phyloP scores from a whole-genome alignment of 495 filamentous ascomycete genomes.

The Lepraria neglecta region DNA sequence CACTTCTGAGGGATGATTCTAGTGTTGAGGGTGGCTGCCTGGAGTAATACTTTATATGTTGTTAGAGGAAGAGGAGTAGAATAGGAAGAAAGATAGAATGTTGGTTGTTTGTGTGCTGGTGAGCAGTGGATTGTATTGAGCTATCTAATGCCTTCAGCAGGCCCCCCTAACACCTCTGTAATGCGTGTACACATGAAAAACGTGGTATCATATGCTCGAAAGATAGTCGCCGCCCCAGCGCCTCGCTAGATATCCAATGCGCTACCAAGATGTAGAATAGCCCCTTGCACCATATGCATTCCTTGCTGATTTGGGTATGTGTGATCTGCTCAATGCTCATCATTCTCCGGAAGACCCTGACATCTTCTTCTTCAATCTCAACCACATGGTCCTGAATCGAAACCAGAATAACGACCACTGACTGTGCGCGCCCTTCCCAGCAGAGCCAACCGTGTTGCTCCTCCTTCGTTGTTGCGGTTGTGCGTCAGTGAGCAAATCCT shows the following conservation, averaged over 20 bases:
- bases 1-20: no score
- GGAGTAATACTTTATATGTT: no score
- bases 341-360: not conserved
- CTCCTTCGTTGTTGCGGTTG: constrained; percentile 1
- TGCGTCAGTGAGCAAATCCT: not conserved
- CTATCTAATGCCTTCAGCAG: not conserved
- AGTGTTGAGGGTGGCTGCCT: no score
- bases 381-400: constrained; percentile 25
- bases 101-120: not conserved
- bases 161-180: not conserved
- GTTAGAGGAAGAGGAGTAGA: no score
- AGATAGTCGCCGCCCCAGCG: not conserved
- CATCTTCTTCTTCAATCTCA: constrained; percentile 27
- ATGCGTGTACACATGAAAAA: constrained; percentile 8
- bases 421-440: constrained; percentile 24
- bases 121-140: constrained; percentile 5
- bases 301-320: not conserved
- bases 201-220: constrained; percentile 15
- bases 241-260: constrained; percentile 7
- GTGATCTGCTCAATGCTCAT: not conserved
- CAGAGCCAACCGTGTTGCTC: constrained; percentile 6
- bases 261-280: not conserved
- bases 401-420: constrained; percentile 28
- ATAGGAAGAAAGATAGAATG: no score
- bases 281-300: constrained; percentile 13